phyloP scores from a whole-genome alignment of 148 eudicot genomes.

The Suaeda aralocaspica region DNA sequence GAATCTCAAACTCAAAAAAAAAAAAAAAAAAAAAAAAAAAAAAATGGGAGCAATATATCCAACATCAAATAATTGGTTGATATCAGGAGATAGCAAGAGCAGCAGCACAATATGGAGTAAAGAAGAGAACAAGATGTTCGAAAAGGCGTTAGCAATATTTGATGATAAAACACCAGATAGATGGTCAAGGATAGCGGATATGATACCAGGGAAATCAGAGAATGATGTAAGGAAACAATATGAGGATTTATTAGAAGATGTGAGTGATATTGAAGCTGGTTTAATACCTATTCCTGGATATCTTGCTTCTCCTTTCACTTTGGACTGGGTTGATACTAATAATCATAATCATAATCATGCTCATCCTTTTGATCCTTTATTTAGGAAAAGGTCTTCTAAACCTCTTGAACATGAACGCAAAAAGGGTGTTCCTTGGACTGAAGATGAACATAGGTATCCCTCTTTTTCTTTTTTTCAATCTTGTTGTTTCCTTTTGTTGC shows the following conservation, averaged over 20 bases:
- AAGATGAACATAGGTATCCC: slow-evolving; percentile 83
- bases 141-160: slow-evolving; percentile 68
- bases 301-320: slow-evolving; percentile 46
- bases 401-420: slow-evolving; percentile 71
- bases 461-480: not conserved
- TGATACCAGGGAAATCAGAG: slow-evolving; percentile 76
- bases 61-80: slow-evolving; percentile 33
- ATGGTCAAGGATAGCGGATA: slow-evolving; percentile 65
- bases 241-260: slow-evolving; percentile 60
- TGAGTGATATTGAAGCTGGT: slow-evolving; percentile 83
- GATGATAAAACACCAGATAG: slow-evolving; percentile 71
- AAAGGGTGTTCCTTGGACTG: slow-evolving; percentile 97
- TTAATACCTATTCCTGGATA: slow-evolving; percentile 78
- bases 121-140: slow-evolving; percentile 89
- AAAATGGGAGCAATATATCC: slow-evolving; percentile 47
- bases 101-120: slow-evolving; percentile 53
- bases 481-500: not conserved
- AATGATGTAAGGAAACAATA: slow-evolving; percentile 68
- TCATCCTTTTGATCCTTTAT: too few species aligned
- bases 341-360: slow-evolving; percentile 42
- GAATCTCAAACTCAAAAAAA: slow-evolving; percentile 11
- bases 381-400: slow-evolving; percentile 39
- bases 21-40: not conserved
- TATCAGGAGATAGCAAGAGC: slow-evolving; percentile 33
- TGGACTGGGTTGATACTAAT: slow-evolving; percentile 46